Evolutionary conservation across 352 stramenopile genomes (phyloP), one percentile per base, ranked within the genome.

Genomic region (Phytophthora hybrid): DNA sequence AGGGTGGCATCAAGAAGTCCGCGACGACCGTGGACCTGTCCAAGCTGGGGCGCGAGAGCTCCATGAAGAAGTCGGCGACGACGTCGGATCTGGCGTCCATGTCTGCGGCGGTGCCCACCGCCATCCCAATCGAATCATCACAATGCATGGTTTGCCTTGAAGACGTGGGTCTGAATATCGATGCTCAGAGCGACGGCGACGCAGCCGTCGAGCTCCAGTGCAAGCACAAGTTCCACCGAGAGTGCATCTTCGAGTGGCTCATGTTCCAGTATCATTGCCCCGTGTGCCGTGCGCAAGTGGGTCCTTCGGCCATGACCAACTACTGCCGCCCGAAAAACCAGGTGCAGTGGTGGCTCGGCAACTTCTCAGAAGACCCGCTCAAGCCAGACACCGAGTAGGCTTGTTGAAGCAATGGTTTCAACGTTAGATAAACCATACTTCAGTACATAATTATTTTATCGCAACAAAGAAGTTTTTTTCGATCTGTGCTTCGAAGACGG

Each of bases 171-270:
- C 59, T 69, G 23, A 66, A 80, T 0, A 55, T 64, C 18, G 60
- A 74, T 3, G 53, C 70, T 10, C 51, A 70, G 18, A 57, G 23
- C 23, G 23, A 3, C 23, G 23, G 23, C 23, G 23, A 26, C 23
- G 23, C 23, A 1, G 23, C 23, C 23, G 23, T 26, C 23, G 23
- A 26, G 23, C 23, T 26, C 23, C 23, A 80, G 32, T 94, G 88
- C 76, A 80, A 81, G 47, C 88, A 94, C 69, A 74, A 77, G 34
- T 94, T 93, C 74, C 88, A 93, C 74, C 84, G 88, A 14, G 82
- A 88, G 59, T 94, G 88, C 70, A 78, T 94, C 32, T 92, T 90
- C 51, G 83, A 92, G 77, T 94, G 85, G 87, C 74, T 94, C 18
- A 59, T 83, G 34, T 88, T 91, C 72, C 76, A 93, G 59, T 90